phyloP scores from a whole-genome alignment of 331 rosid species.

The Malus hybrid region DNA sequence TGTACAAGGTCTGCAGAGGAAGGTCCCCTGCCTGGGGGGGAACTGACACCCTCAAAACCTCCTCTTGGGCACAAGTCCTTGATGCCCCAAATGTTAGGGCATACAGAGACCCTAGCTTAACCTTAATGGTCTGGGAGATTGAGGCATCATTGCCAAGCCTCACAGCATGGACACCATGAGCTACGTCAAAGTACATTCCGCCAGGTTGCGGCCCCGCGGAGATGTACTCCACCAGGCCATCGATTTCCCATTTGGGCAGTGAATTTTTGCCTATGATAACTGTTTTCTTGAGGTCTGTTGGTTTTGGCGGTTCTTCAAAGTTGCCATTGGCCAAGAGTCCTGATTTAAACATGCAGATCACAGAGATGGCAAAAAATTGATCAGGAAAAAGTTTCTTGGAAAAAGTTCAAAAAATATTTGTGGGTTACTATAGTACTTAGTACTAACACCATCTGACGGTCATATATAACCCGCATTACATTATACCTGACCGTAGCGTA shows the following conservation, averaged over 20 bases:
- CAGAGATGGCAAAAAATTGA: neutral
- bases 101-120: constrained; percentile 45
- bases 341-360: constrained; percentile 17
- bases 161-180: constrained; percentile 77
- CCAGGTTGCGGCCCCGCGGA: constrained; percentile 82
- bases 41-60: constrained; percentile 67
- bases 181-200: constrained; percentile 71
- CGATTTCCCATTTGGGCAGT: constrained; percentile 69
- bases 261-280: constrained; percentile 57
- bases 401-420: too few species aligned
- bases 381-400: neutral
- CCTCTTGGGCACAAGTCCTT: constrained; percentile 96
- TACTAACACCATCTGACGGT: too few species aligned
- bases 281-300: constrained; percentile 46
- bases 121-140: constrained; percentile 59
- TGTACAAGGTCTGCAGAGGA: constrained; percentile 83
- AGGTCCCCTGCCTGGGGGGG: constrained; percentile 73
- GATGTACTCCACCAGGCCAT: constrained; percentile 76
- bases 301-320: constrained; percentile 65
- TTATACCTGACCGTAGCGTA: too few species aligned
- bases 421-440: neutral
- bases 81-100: constrained; percentile 81
- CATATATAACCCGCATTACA: too few species aligned
- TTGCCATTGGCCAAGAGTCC: constrained; percentile 79
- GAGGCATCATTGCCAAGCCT: constrained; percentile 90